These are phyloP conservation scores for Corymbia calophylla DNA, from an alignment of 441 rosid genomes.

Conservation along the genomic window DNA sequence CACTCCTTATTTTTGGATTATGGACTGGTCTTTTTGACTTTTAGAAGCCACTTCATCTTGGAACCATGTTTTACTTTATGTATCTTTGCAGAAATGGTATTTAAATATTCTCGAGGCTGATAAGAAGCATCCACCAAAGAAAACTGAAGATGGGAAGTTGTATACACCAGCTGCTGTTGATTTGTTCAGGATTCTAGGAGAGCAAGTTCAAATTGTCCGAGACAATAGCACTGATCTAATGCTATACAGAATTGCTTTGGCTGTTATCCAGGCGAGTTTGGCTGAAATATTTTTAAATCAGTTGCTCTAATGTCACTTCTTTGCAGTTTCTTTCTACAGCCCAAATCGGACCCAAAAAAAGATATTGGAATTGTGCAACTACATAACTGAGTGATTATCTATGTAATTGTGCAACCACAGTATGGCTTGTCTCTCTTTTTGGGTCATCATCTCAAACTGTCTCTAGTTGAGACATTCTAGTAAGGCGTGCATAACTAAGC, in stretches of 20 bases:
- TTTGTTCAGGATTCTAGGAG: slow-evolving; percentile 95
- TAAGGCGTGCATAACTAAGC: not conserved
- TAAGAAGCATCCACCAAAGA: slow-evolving; percentile 95
- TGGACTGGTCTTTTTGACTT: slow-evolving; percentile 2
- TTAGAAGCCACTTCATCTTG: not conserved
- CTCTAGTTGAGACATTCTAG: not conserved
- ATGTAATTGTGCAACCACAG: not conserved
- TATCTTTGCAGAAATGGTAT: slow-evolving; percentile 89
- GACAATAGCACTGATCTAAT: slow-evolving; percentile 97
- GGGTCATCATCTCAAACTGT: not conserved
- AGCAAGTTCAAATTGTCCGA: slow-evolving; percentile 98
- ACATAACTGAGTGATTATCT: not conserved
- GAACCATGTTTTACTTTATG: not conserved
- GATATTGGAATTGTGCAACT: not conserved
- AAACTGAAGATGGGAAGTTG: slow-evolving; percentile 95
- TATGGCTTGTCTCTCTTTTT: not conserved
- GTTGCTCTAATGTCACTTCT: not conserved
- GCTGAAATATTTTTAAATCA: not conserved
- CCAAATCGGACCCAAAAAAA: not conserved
- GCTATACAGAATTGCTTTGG: slow-evolving; percentile 94
- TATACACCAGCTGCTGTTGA: slow-evolving; percentile 99
- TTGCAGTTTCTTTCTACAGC: not conserved
- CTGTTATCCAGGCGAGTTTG: slow-evolving; percentile 84
- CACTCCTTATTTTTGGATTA: not conserved
- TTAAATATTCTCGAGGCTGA: slow-evolving; percentile 93